These are phyloP conservation scores for Schwanniomyces sp. DNA, from an alignment of 805 yeast genomes.

Conservation along the genomic window DNA sequence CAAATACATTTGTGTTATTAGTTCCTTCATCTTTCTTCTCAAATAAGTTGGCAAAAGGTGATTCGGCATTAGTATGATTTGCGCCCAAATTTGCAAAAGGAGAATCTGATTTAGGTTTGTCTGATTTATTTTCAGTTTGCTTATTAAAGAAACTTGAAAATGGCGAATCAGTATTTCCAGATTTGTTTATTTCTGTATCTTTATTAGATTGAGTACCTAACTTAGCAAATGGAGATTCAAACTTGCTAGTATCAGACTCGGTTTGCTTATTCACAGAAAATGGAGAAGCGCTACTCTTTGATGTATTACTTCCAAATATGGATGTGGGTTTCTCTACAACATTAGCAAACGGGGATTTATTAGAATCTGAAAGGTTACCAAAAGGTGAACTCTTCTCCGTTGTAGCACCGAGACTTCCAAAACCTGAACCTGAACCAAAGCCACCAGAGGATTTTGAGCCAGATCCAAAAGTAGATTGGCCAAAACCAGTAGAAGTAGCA, in stretches of 20 bases:
- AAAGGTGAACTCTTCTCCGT: not conserved
- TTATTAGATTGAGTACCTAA: not conserved
- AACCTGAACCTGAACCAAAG: not conserved
- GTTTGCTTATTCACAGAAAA: not conserved
- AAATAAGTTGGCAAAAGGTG: constrained; percentile 1
- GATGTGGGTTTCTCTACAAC: not conserved
- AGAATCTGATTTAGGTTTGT: not conserved
- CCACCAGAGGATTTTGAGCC: not conserved
- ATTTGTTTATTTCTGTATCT: not conserved
- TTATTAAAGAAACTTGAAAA: not conserved
- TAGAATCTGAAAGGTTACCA: not conserved
- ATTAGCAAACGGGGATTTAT: not conserved
- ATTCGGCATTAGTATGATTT: not conserved
- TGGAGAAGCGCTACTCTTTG: not conserved
- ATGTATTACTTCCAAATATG: not conserved
- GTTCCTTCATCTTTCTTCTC: not conserved
- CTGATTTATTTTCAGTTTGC: not conserved
- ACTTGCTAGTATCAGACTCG: too few species aligned
- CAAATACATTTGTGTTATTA: not conserved
- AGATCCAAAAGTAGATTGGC: not conserved
- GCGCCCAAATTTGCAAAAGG: constrained; percentile 1
- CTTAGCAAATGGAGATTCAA: constrained; percentile 6
- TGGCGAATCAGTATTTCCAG: not conserved
- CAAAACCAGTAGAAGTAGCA: not conserved
- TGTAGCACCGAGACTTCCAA: not conserved